phyloP scores from a whole-genome alignment of 2,329 filamentous ascomycete species.

The Cladophialophora immunda region DNA sequence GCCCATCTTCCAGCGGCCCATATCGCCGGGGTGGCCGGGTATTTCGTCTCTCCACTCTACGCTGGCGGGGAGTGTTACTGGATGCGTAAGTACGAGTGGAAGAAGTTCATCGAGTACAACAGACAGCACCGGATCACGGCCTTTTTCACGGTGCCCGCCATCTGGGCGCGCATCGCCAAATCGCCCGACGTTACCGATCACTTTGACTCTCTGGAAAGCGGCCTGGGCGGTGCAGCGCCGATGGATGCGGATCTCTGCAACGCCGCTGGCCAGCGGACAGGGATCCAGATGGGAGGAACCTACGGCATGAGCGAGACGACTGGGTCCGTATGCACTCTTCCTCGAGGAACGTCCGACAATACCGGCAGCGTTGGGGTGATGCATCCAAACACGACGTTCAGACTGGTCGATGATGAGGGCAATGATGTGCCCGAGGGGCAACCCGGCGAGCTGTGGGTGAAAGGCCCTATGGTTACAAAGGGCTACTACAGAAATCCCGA shows the following conservation, averaged over 20 bases:
- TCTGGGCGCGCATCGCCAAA: conserved; percentile 68
- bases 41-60: conserved; percentile 57
- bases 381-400: conserved; percentile 50
- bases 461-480: conserved; percentile 61
- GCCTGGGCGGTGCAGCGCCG: conserved; percentile 64
- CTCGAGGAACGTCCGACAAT: background rate
- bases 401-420: conserved; percentile 33
- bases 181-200: conserved; percentile 64
- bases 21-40: conserved; percentile 59
- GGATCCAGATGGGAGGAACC: conserved; percentile 59
- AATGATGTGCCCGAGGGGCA: conserved; percentile 29
- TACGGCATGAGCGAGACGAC: conserved; percentile 64
- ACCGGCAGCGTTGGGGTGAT: background rate
- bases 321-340: conserved; percentile 47
- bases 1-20: conserved; percentile 59
- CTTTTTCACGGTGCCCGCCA: conserved; percentile 69
- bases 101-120: conserved; percentile 63
- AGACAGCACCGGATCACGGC: conserved; percentile 60
- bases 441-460: conserved; percentile 45
- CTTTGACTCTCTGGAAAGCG: conserved; percentile 59
- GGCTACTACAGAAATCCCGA: conserved; percentile 62
- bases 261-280: conserved; percentile 60
- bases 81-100: conserved; percentile 69
- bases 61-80: conserved; percentile 64
- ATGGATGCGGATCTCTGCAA: conserved; percentile 64